Evolutionary conservation across 1,284 basidiomycete genomes (phyloP).

Genomic region (Puccinia triticina): DNA sequence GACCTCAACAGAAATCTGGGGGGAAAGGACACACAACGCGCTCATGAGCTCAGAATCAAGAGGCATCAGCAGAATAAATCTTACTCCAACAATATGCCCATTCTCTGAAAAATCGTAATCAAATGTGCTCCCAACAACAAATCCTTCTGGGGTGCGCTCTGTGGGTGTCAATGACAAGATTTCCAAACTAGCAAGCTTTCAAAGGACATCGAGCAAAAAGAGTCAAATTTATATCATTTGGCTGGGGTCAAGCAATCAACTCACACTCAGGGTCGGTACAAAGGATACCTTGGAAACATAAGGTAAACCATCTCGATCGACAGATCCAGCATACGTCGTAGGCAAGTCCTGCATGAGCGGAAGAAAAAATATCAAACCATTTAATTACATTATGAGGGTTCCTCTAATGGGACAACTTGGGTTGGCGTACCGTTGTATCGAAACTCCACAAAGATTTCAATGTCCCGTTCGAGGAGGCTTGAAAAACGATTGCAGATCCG

Average conservation of each 20-base stretch:
- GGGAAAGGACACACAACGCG: background rate
- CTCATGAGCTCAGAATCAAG: background rate
- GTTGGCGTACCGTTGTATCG: slow-evolving; percentile 18
- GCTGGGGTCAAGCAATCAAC: background rate
- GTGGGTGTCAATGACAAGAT: slow-evolving; percentile 44
- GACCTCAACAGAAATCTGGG: slow-evolving; percentile 49
- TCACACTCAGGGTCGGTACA: slow-evolving; percentile 33
- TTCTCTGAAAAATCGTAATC: slow-evolving; percentile 29
- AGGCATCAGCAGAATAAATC: background rate
- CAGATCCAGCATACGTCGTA: slow-evolving; percentile 35
- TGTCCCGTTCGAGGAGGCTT: background rate
- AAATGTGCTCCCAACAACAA: slow-evolving; percentile 43
- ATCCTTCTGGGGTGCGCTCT: slow-evolving; percentile 44
- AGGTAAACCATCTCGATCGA: slow-evolving; percentile 48
- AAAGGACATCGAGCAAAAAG: background rate
- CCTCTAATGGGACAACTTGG: background rate
- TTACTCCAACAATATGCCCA: slow-evolving; percentile 35
- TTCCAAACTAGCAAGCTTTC: slow-evolving; percentile 42
- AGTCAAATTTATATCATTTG: background rate
- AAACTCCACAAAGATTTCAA: slow-evolving; percentile 47
- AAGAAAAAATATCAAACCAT: too few species aligned
- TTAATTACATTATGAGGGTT: background rate
- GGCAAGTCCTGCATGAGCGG: background rate
- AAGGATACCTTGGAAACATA: slow-evolving; percentile 45
- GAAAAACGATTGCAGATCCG: slow-evolving; percentile 35